A percentile compares a stretch with the other conserved stretches of the same genome.
phyloP scores from a whole-genome alignment of 1,284 basidiomycete species.

The Ganoderma lucidum region DNA sequence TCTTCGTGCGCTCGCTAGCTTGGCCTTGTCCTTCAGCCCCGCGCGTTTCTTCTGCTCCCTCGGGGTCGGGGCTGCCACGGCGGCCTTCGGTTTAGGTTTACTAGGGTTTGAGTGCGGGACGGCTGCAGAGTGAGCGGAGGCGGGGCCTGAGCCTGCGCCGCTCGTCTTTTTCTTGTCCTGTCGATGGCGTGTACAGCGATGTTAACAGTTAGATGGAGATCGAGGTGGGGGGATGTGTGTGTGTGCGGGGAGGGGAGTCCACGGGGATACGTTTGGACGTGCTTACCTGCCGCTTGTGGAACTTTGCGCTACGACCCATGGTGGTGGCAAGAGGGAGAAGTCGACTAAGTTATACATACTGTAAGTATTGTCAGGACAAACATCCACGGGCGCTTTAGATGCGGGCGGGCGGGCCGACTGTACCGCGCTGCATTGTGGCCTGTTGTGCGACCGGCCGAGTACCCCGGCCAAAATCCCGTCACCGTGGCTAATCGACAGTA shows the following conservation, averaged over 20 bases:
- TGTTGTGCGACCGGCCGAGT: no score
- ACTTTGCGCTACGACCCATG: slow-evolving; percentile 27
- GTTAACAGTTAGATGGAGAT: neutral
- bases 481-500: no score
- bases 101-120: slow-evolving; percentile 11
- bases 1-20: slow-evolving; percentile 34
- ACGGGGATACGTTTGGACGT: neutral
- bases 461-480: no score
- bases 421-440: no score
- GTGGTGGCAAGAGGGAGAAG: no score
- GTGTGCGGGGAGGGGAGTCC: no score
- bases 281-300: slow-evolving; percentile 19
- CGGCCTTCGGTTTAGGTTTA: slow-evolving; percentile 24
- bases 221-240: no score
- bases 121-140: slow-evolving; percentile 14
- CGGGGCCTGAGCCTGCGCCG: slow-evolving; percentile 21
- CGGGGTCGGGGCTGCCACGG: slow-evolving; percentile 22
- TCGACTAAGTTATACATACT: no score
- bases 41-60: slow-evolving; percentile 52
- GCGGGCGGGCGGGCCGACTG: no score
- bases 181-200: neutral
- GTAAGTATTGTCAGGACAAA: no score
- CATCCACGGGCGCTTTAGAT: no score
- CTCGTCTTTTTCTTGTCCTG: slow-evolving; percentile 36
- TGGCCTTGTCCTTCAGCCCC: slow-evolving; percentile 48